phyloP scores from a whole-genome alignment of 2,329 filamentous ascomycete species.

The Epichloe elymi region DNA sequence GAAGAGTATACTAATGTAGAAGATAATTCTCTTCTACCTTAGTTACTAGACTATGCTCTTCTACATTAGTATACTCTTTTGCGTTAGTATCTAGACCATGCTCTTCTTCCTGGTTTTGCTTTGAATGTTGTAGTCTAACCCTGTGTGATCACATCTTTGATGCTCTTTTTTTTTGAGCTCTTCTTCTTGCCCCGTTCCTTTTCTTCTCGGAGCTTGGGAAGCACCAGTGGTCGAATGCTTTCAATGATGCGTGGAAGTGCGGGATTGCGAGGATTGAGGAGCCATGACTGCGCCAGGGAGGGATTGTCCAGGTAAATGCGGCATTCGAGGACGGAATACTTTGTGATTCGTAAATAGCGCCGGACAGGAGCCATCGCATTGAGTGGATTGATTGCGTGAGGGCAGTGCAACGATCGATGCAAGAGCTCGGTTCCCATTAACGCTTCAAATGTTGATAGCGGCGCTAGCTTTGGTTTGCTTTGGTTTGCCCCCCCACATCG shows the following conservation, averaged over 20 bases:
- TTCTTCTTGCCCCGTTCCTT: slow-evolving; percentile 47
- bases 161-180: slow-evolving; percentile 59
- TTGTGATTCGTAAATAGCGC: slow-evolving; percentile 81
- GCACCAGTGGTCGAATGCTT: slow-evolving; percentile 69
- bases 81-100: too few relatives aligned
- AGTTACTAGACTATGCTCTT: too few relatives aligned
- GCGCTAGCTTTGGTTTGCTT: not conserved
- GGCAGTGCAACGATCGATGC: not conserved
- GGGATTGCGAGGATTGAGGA: slow-evolving; percentile 63
- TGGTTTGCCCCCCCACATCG: not conserved
- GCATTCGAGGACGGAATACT: slow-evolving; percentile 89
- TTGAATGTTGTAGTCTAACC: slow-evolving; percentile 33
- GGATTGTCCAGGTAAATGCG: slow-evolving; percentile 94
- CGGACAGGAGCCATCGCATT: slow-evolving; percentile 68
- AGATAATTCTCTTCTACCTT: too few relatives aligned
- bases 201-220: slow-evolving; percentile 86
- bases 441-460: not conserved
- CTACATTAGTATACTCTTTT: too few relatives aligned
- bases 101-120: not conserved
- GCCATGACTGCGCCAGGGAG: slow-evolving; percentile 67
- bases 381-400: not conserved
- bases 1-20: too few relatives aligned
- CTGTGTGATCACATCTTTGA: slow-evolving; percentile 77
- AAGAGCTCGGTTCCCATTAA: not conserved
- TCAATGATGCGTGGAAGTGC: slow-evolving; percentile 74